Evolutionary conservation across 129 eudicot species (phyloP), one percentile per base, ranked within the genome.

Genomic region (Helichrysum umbraculigerum): DNA sequence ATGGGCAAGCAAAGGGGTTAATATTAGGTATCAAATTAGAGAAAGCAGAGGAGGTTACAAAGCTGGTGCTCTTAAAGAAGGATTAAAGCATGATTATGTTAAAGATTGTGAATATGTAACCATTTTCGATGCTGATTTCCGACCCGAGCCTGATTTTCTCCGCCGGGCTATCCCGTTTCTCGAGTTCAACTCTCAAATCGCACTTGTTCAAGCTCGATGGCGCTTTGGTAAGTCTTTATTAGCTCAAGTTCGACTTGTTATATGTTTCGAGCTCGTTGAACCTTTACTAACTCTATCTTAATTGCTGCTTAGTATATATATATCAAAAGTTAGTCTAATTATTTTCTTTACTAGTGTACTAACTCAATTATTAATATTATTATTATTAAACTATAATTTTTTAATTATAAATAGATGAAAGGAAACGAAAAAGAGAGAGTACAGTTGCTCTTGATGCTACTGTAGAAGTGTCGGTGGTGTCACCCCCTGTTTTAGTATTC

Each of bases 51-150:
- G 92, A 21, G 99, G 99, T 52, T 94, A 94, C 85, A 94, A 94
- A 44, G 99, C 99, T 3, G 99, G 99, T 42, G 99, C 99, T 5
- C 99, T 94, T 77, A 94, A 94, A 79, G 99, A 94, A 79, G 99
- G 99, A 14, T 75, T 94, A 59, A 91, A 87, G 73, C 92, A 77
- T 44, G 94, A 87, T 64, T 94, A 94, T 70, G 97, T 94, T 44
- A 87, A 94, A 44, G 86, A 87, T 2, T 94, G 99, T 67, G 99
- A 94, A 47, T 94, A 84, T 30, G 99, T 94, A 0, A 92, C 86
- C 59, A 94, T 94, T 71, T 94, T 94, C 71, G 99, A 94, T 68
- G 99, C 99, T 16, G 99, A 94, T 84, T 94, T 94, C 70, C 91
- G 96, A 3, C 99, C 99, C 4, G 99, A 94, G 73, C 96, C 99